Evolutionary conservation across 2,329 filamentous ascomycete genomes (phyloP).

Genomic region (Ilyonectria destructans): DNA sequence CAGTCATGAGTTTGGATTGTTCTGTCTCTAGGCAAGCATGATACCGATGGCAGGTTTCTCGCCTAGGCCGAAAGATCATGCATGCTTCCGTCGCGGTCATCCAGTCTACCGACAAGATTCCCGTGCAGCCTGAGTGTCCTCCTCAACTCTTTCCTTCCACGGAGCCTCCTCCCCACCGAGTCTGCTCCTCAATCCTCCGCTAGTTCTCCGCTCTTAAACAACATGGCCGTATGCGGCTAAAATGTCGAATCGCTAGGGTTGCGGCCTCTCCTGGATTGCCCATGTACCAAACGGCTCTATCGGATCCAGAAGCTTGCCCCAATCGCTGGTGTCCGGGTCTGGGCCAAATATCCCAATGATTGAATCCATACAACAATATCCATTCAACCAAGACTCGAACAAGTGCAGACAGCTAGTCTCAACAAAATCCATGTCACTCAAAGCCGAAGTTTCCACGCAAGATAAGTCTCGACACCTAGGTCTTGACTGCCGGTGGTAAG

Average conservation of each 20-base stretch:
- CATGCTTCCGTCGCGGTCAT: conserved; percentile 11
- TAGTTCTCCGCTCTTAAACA: conserved; percentile 7
- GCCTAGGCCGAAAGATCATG: conserved; percentile 7
- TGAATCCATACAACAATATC: conserved; percentile 2
- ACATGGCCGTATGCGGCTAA: conserved; percentile 3
- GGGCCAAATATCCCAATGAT: neutral
- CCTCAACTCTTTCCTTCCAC: conserved; percentile 19
- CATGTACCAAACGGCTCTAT: conserved; percentile 3
- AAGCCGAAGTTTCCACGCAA: conserved; percentile 3
- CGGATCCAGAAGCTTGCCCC: conserved; percentile 17
- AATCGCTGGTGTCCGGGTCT: neutral
- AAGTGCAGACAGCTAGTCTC: neutral
- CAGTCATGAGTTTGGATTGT: conserved; percentile 24
- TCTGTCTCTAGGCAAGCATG: conserved; percentile 18
- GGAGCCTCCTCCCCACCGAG: conserved; percentile 50
- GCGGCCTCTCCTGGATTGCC: neutral
- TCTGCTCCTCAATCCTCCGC: conserved; percentile 34
- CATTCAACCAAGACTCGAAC: conserved; percentile 12
- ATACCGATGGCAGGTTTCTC: conserved; percentile 16
- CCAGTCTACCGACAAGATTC: conserved; percentile 3
- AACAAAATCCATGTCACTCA: neutral
- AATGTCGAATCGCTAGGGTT: neutral
- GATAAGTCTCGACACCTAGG: conserved; percentile 32
- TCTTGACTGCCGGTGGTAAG: conserved; percentile 29
- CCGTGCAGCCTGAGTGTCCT: conserved; percentile 1